A percentile compares a stretch with the other conserved stretches of the same genome.
Evolutionary conservation across 2,329 filamentous ascomycete species (phyloP).

Genomic region (Pseudodiploospora longispora): DNA sequence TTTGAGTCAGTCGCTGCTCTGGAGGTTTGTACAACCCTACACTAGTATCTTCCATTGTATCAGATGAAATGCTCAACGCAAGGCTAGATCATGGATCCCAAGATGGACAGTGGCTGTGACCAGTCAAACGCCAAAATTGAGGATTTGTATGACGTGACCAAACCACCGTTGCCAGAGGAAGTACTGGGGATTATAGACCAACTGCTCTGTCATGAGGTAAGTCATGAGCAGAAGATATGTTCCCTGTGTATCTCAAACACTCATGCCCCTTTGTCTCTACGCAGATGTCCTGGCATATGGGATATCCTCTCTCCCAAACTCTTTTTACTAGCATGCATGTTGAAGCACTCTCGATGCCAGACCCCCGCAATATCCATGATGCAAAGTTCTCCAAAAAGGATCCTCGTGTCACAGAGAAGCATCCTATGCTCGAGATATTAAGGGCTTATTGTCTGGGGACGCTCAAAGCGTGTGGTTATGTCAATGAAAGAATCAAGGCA

Average conservation of each 20-base stretch:
- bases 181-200: conserved; percentile 92
- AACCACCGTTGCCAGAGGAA: conserved; percentile 63
- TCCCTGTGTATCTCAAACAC: not conserved
- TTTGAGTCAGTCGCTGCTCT: conserved; percentile 89
- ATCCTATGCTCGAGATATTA: conserved; percentile 55
- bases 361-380: conserved; percentile 54
- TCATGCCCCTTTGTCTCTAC: not conserved
- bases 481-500: conserved; percentile 67
- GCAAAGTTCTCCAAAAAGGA: conserved; percentile 50
- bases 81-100: conserved; percentile 88
- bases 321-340: conserved; percentile 89
- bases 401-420: conserved; percentile 20
- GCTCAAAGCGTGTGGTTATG: conserved; percentile 72
- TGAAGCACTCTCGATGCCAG: conserved; percentile 69
- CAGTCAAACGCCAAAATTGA: conserved; percentile 73
- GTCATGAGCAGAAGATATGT: conserved; percentile 8
- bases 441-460: conserved; percentile 80
- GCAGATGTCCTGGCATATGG: conserved; percentile 92
- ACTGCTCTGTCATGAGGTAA: conserved; percentile 77
- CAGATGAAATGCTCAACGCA: not conserved
- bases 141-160: conserved; percentile 68
- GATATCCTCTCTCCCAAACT: conserved; percentile 92
- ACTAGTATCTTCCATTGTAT: not conserved
- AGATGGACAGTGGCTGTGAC: conserved; percentile 94
- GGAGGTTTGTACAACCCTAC: conserved; percentile 42